These are phyloP conservation scores for Pleurotus salmoneostramineus DNA, from an alignment of 768 basidiomycete species.

Conservation along the genomic window DNA sequence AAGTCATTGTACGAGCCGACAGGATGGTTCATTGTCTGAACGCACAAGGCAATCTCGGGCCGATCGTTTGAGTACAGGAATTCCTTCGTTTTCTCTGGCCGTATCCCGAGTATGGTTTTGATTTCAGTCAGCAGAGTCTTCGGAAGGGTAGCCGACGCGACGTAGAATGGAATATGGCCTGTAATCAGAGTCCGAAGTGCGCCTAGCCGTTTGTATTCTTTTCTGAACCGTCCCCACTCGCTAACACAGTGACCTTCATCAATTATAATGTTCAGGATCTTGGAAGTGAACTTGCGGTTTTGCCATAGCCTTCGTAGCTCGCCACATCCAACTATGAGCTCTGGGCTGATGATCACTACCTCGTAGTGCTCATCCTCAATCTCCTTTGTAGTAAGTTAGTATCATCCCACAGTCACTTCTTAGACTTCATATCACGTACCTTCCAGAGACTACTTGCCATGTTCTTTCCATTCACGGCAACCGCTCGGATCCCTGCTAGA, in stretches of 20 bases:
- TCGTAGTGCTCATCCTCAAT: neutral
- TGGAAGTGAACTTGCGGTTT: neutral
- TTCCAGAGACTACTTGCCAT: neutral
- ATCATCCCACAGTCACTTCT: too few species aligned
- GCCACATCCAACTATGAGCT: neutral
- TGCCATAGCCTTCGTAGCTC: neutral
- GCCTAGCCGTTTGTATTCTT: conserved; percentile 22
- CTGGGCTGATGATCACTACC: neutral
- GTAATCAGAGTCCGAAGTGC: conserved; percentile 9
- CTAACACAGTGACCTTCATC: neutral
- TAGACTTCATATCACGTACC: too few species aligned
- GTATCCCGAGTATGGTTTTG: conserved; percentile 7
- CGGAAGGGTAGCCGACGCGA: conserved; percentile 19
- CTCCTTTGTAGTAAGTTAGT: neutral
- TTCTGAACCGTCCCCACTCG: conserved; percentile 16
- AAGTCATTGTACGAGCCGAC: conserved; percentile 11
- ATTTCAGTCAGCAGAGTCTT: conserved; percentile 12
- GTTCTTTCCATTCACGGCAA: neutral
- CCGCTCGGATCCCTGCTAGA: neutral
- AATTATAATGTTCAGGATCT: neutral
- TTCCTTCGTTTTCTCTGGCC: neutral
- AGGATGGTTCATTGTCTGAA: conserved; percentile 9
- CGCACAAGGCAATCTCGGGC: conserved; percentile 12
- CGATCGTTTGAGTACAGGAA: conserved; percentile 17
- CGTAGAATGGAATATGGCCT: conserved; percentile 12